Evolutionary conservation across 1,139 yeast species (phyloP), one percentile per base, ranked within the genome.

Genomic region (Candida labiduridarum): DNA sequence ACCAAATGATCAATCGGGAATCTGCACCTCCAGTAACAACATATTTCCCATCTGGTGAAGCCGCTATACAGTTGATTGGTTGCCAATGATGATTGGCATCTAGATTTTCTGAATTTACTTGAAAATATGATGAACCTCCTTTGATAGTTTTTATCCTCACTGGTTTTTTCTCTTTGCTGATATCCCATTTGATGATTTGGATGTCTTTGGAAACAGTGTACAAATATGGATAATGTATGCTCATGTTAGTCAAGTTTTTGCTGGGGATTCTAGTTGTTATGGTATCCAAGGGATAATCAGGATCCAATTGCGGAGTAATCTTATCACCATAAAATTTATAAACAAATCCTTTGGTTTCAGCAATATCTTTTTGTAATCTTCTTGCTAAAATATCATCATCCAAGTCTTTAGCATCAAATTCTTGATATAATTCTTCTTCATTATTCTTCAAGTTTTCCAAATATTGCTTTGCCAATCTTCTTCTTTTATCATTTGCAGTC

Each of bases 1-100:
- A 86, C 96, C 97, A 92, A 43, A 94, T 84, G 41, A 89, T 82
- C 48, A 94, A 76, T 56, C 91, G 79, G 52, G 84, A 81, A 67
- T 92, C 98, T 49, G 77, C 76, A 36, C 97, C 96, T 47, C 98
- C 99, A 2, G 97, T 92, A 10, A 88, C 96, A 7, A 94, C 86
- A 64, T 77, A 88, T 59, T 80, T 85, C 14, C 97, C 97, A 68
- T 92, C 95, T 8, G 95, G 87, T 49, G 92, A 85, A 3, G 88
- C 91, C 0, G 96, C 96, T 41, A 90, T 84, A 53, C 95, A 78
- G 51, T 83, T 75, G 42, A 92, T 86, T 60, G 85, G 89, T 58
- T 82, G 94, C 59, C 76, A 79, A 67, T 91, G 98, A 45, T 92
- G 92, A 60, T 79, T 78, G 54, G 65, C 69, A 64, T 62, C 71